phyloP scores from a whole-genome alignment of 257 asterid genomes.

The Phtheirospermum japonicum region DNA sequence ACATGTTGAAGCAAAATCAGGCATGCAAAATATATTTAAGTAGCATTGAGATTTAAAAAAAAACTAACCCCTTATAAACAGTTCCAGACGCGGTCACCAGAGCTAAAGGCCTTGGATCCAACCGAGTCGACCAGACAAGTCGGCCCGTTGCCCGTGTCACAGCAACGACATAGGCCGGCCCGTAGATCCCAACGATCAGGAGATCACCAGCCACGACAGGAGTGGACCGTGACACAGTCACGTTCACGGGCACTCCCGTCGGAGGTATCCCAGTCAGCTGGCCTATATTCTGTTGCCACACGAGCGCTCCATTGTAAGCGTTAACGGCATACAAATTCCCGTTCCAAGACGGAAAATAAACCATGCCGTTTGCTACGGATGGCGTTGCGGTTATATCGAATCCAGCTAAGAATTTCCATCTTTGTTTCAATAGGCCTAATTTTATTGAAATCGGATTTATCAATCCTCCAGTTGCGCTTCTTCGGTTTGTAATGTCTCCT shows the following conservation, averaged over 20 bases:
- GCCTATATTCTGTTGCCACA: slow-evolving; percentile 61
- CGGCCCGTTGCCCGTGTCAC: slow-evolving; percentile 41
- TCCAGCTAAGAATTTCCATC: slow-evolving; percentile 66
- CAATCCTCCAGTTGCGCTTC: slow-evolving; percentile 41
- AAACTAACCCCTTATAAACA: slow-evolving; percentile 41
- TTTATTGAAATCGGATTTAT: slow-evolving; percentile 39
- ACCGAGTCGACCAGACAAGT: slow-evolving; percentile 54
- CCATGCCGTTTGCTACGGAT: slow-evolving; percentile 48
- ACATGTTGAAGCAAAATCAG: too few relatives aligned
- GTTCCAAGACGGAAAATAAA: slow-evolving; percentile 79
- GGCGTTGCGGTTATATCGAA: slow-evolving; percentile 79
- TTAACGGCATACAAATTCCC: slow-evolving; percentile 65
- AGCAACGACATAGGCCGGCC: slow-evolving; percentile 61
- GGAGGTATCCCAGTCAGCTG: slow-evolving; percentile 52
- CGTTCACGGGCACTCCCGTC: slow-evolving; percentile 34
- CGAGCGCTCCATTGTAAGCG: slow-evolving; percentile 44
- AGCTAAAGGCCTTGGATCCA: slow-evolving; percentile 48
- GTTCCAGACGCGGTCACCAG: slow-evolving; percentile 60
- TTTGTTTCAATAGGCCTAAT: slow-evolving; percentile 33
- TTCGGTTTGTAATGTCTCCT: slow-evolving; percentile 49
- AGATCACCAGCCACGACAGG: slow-evolving; percentile 53
- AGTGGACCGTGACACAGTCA: slow-evolving; percentile 60
- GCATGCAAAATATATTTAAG: too few relatives aligned
- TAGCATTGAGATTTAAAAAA: background rate
- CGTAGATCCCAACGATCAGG: slow-evolving; percentile 52